These are phyloP conservation scores for Melampsora occidentalis DNA, from an alignment of 1,284 basidiomycete species.

Conservation along the genomic window DNA sequence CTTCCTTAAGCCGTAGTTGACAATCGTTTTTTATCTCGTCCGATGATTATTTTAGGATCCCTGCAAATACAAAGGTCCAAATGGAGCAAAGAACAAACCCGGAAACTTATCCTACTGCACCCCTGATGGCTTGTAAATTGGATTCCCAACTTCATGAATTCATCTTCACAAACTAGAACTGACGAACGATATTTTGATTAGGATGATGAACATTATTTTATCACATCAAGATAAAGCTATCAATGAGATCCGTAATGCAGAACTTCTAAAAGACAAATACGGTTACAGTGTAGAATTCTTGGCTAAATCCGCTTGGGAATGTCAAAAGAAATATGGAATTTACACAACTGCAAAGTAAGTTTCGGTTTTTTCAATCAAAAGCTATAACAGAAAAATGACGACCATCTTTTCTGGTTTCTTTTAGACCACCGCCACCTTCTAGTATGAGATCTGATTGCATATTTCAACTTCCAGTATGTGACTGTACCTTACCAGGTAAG, in stretches of 20 bases:
- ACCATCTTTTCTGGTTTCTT: background rate
- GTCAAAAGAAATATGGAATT: constrained; percentile 42
- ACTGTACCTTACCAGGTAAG: constrained; percentile 33
- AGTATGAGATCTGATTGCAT: constrained; percentile 35
- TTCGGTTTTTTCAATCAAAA: too few species aligned
- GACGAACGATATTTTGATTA: constrained; percentile 6
- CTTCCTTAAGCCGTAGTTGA: background rate
- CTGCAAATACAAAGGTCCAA: constrained; percentile 25
- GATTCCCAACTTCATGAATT: background rate
- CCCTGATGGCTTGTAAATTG: constrained; percentile 33
- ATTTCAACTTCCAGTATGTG: constrained; percentile 29
- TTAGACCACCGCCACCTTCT: constrained; percentile 27
- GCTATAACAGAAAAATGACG: too few species aligned
- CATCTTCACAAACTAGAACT: background rate
- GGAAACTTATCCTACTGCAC: constrained; percentile 28
- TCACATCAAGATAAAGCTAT: constrained; percentile 3
- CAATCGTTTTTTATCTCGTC: background rate
- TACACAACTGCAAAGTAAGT: constrained; percentile 35
- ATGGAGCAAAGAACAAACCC: constrained; percentile 30
- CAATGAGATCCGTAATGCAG: constrained; percentile 25
- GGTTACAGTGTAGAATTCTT: constrained; percentile 30
- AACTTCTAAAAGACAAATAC: constrained; percentile 27
- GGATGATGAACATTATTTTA: constrained; percentile 43
- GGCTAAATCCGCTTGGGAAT: constrained; percentile 32
- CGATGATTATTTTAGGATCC: constrained; percentile 12